phyloP scores from a whole-genome alignment of 768 basidiomycete genomes.

The Auriculariales sp. region DNA sequence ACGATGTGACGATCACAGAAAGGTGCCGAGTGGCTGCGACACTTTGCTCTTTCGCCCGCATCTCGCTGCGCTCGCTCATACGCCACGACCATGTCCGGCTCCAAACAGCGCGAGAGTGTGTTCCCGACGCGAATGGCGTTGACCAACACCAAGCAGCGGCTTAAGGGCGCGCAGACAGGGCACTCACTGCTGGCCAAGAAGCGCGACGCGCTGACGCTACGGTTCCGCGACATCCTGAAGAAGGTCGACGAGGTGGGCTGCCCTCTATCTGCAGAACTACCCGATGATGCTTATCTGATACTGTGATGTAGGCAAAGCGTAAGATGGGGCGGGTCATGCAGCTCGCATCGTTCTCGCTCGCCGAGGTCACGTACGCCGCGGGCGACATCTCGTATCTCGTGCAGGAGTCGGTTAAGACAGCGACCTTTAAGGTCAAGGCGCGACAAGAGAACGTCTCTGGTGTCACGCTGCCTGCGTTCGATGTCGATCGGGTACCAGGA shows the following conservation, averaged over 20 bases:
- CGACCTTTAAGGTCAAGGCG: slow-evolving; percentile 84
- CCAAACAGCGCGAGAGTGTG: slow-evolving; percentile 80
- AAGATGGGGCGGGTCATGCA: slow-evolving; percentile 99
- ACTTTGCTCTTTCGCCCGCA: no score
- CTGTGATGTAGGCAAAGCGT: slow-evolving; percentile 78
- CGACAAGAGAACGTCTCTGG: slow-evolving; percentile 98
- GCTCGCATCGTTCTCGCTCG: slow-evolving; percentile 95
- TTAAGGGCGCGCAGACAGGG: slow-evolving; percentile 88
- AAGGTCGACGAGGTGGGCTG: slow-evolving; percentile 97
- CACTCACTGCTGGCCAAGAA: slow-evolving; percentile 96
- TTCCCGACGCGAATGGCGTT: slow-evolving; percentile 97
- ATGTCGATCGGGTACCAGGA: slow-evolving; percentile 73
- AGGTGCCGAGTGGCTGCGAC: no score
- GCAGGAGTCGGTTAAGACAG: slow-evolving; percentile 86
- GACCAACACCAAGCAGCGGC: slow-evolving; percentile 77
- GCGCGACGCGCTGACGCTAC: slow-evolving; percentile 86
- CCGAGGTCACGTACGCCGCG: slow-evolving; percentile 95
- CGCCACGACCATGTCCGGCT: slow-evolving; percentile 82
- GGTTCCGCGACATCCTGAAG: slow-evolving; percentile 85
- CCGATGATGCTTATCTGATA: neutral
- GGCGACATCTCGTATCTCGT: slow-evolving; percentile 97
- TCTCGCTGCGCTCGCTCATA: no score
- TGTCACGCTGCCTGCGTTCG: slow-evolving; percentile 89
- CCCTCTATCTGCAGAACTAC: slow-evolving; percentile 5
- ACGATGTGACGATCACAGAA: no score